Conservation (phyloP, 1,139 yeast species). For the Hyphopichia buzzinii region DNA sequence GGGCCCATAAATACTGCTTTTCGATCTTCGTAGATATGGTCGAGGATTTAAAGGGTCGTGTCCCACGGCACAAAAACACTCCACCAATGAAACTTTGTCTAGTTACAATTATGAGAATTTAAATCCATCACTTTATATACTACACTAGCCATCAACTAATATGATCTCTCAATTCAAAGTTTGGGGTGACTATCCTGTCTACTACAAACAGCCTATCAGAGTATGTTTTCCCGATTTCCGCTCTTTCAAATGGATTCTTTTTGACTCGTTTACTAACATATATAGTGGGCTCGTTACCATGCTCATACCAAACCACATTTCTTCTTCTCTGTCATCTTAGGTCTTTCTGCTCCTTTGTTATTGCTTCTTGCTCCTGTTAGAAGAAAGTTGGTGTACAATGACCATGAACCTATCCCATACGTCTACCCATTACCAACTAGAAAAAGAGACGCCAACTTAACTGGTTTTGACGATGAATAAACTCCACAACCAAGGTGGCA, state of each 20-base stretch:
- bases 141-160: conserved; percentile 1
- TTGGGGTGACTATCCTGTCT: conserved; percentile 58
- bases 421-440: conserved; percentile 68
- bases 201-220: conserved; percentile 61
- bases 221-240: conserved; percentile 38
- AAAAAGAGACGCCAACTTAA: conserved; percentile 47
- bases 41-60: too few relatives aligned
- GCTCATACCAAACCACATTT: conserved; percentile 80
- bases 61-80: neutral
- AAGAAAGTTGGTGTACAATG: conserved; percentile 64
- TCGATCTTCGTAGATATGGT: too few relatives aligned
- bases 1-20: too few relatives aligned
- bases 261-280: conserved; percentile 25
- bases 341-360: conserved; percentile 65
- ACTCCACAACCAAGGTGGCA: too few relatives aligned
- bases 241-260: neutral
- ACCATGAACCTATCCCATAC: conserved; percentile 66
- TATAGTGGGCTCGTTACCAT: conserved; percentile 72
- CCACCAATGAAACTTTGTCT: conserved; percentile 1
- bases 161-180: conserved; percentile 28
- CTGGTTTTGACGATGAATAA: conserved; percentile 55
- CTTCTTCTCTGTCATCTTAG: conserved; percentile 67
- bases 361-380: conserved; percentile 67
- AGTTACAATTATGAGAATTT: neutral
- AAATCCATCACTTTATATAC: conserved; percentile 1